Percentiles rank a stretch among this genome's conserved stretches.
Evolutionary conservation across 23 red algal genomes (phyloP).

Genomic region (Pyropia yezoensis): DNA sequence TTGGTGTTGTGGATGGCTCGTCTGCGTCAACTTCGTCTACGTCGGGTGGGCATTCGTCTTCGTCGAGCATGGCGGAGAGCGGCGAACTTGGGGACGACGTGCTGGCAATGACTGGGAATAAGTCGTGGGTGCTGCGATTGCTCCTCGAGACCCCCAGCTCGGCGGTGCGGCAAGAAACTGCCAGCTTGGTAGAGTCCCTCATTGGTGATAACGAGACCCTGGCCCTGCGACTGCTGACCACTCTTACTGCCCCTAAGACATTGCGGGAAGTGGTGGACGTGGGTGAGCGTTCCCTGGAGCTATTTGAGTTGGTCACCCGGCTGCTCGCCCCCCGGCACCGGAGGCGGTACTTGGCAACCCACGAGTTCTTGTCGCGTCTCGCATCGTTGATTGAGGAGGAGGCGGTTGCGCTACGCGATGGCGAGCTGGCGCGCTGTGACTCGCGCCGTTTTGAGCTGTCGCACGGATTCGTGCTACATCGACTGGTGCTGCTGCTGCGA

Average conservation of each 20-base stretch:
- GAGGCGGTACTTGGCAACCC: constrained; percentile 26
- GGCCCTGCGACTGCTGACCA: constrained; percentile 25
- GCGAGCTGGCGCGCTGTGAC: too few species aligned
- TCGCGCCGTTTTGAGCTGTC: too few species aligned
- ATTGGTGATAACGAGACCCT: constrained; percentile 39
- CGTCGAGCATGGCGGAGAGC: too few species aligned
- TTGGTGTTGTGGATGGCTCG: too few species aligned
- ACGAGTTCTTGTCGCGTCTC: constrained; percentile 29
- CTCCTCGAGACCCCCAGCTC: constrained; percentile 39
- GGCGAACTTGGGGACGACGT: too few species aligned
- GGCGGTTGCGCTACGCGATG: too few species aligned
- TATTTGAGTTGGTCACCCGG: constrained; percentile 44
- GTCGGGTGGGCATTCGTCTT: too few species aligned
- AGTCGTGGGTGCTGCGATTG: constrained; percentile 36
- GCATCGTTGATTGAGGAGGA: constrained; percentile 17
- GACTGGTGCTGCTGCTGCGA: too few species aligned
- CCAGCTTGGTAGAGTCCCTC: constrained; percentile 19
- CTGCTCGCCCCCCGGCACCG: constrained; percentile 21
- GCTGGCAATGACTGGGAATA: too few species aligned
- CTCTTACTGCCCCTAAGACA: constrained; percentile 26
- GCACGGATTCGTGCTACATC: too few species aligned
- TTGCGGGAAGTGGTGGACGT: constrained; percentile 24
- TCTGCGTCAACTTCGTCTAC: too few species aligned
- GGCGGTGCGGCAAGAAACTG: constrained; percentile 36
- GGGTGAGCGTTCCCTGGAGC: constrained; percentile 31